Evolutionary conservation across 345 rosid genomes (phyloP).

Genomic region (Moricandia moricandioides): DNA sequence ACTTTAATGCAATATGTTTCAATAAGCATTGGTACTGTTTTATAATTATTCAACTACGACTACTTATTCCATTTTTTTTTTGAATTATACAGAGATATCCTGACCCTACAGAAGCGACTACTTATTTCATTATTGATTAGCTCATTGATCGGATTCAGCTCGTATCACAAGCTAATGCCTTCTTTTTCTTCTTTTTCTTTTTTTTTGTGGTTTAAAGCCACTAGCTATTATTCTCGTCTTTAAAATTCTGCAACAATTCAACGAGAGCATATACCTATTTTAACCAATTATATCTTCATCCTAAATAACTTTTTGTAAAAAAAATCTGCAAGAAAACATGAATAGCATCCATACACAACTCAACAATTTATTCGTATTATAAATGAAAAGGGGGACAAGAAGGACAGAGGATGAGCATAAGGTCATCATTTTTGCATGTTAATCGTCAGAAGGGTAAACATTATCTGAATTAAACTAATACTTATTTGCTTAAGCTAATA

Average conservation of each 20-base stretch:
- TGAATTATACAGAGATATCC: too few relatives aligned
- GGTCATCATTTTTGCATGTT: conserved; percentile 36
- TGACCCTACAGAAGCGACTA: too few relatives aligned
- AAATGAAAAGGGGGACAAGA: conserved; percentile 16
- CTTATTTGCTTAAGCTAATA: conserved; percentile 5
- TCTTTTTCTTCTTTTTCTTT: neutral
- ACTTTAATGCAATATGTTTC: neutral
- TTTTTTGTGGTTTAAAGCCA: too few relatives aligned
- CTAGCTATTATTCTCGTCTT: too few relatives aligned
- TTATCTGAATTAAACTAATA: conserved; percentile 21
- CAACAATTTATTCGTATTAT: neutral
- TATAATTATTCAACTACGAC: neutral
- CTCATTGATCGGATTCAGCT: conserved; percentile 2
- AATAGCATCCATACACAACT: neutral
- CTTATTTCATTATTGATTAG: neutral
- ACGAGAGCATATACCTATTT: too few relatives aligned
- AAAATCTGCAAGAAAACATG: neutral
- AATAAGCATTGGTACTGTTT: neutral
- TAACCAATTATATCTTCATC: too few relatives aligned
- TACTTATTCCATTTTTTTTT: neutral
- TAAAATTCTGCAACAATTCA: too few relatives aligned
- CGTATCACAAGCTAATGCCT: neutral
- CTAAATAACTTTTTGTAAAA: too few relatives aligned
- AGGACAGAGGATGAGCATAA: conserved; percentile 34
- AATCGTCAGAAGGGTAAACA: conserved; percentile 32